Conservation (phyloP, 768 basidiomycete genomes). For the Tricholomella constricta region DNA sequence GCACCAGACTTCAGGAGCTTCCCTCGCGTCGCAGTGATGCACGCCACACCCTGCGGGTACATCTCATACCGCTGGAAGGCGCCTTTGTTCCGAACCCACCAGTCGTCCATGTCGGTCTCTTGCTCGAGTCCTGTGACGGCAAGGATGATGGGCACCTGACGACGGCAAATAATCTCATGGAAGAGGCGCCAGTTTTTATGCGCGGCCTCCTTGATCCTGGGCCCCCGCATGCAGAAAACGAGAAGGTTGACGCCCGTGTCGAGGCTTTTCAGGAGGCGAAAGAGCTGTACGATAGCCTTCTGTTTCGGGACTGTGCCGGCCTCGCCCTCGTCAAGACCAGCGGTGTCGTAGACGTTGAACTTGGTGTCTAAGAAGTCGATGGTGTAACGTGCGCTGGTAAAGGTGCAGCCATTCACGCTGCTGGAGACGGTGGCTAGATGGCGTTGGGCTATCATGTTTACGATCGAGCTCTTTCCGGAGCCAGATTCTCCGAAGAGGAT, state of each 20-base stretch:
- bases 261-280: constrained; percentile 34
- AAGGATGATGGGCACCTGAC: constrained; percentile 38
- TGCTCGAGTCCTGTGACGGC: constrained; percentile 39
- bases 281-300: constrained; percentile 25
- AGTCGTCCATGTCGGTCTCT: constrained; percentile 28
- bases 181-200: constrained; percentile 42
- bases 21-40: constrained; percentile 38
- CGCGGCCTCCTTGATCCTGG: constrained; percentile 33
- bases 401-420: constrained; percentile 36
- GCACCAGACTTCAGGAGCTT: constrained; percentile 12
- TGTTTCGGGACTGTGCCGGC: constrained; percentile 19
- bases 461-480: constrained; percentile 41
- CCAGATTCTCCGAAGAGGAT: constrained; percentile 46
- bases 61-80: constrained; percentile 33
- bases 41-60: constrained; percentile 33
- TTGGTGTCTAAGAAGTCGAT: constrained; percentile 22
- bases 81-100: constrained; percentile 34
- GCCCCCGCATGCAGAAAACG: constrained; percentile 41
- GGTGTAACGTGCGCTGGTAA: constrained; percentile 27
- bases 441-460: constrained; percentile 39
- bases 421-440: constrained; percentile 32
- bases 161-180: constrained; percentile 36
- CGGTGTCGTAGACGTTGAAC: constrained; percentile 38
- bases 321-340: constrained; percentile 39
- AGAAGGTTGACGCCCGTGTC: constrained; percentile 40